Evolutionary conservation across 768 basidiomycete genomes (phyloP).

Genomic region (Boletus coccyginus): DNA sequence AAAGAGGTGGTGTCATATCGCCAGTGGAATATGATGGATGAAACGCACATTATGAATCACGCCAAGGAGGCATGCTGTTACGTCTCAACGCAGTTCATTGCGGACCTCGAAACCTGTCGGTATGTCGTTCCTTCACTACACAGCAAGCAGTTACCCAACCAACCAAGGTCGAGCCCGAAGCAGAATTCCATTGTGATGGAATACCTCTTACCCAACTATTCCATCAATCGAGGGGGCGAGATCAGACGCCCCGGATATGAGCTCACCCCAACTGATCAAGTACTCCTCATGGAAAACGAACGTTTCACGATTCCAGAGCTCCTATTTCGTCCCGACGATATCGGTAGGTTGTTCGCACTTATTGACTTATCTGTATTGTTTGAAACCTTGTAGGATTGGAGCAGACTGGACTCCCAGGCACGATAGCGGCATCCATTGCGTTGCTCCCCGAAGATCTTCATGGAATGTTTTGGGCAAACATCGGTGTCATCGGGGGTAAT

Average conservation of each 20-base stretch:
- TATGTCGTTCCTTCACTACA: slow-evolving; percentile 39
- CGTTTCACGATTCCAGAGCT: slow-evolving; percentile 91
- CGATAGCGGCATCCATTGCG: slow-evolving; percentile 73
- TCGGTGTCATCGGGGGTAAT: slow-evolving; percentile 85
- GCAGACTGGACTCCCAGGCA: slow-evolving; percentile 75
- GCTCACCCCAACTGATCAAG: slow-evolving; percentile 55
- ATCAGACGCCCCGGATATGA: slow-evolving; percentile 54
- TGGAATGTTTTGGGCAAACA: slow-evolving; percentile 95
- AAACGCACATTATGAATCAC: slow-evolving; percentile 90
- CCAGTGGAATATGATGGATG: slow-evolving; percentile 99
- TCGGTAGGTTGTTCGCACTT: slow-evolving; percentile 52
- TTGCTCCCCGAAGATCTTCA: slow-evolving; percentile 76
- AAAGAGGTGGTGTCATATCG: slow-evolving; percentile 93
- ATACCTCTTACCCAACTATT: slow-evolving; percentile 89
- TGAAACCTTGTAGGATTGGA: slow-evolving; percentile 54
- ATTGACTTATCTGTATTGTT: slow-evolving; percentile 5
- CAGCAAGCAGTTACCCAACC: slow-evolving; percentile 16
- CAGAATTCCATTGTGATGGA: slow-evolving; percentile 75
- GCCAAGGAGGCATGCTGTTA: slow-evolving; percentile 92
- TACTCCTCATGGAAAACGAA: slow-evolving; percentile 88
- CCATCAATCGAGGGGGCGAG: slow-evolving; percentile 58
- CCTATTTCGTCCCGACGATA: slow-evolving; percentile 85
- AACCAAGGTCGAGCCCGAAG: slow-evolving; percentile 49
- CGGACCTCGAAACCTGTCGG: slow-evolving; percentile 79
- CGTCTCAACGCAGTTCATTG: slow-evolving; percentile 67